phyloP scores from a whole-genome alignment of 768 basidiomycete species.

The Mycena galericulata region DNA sequence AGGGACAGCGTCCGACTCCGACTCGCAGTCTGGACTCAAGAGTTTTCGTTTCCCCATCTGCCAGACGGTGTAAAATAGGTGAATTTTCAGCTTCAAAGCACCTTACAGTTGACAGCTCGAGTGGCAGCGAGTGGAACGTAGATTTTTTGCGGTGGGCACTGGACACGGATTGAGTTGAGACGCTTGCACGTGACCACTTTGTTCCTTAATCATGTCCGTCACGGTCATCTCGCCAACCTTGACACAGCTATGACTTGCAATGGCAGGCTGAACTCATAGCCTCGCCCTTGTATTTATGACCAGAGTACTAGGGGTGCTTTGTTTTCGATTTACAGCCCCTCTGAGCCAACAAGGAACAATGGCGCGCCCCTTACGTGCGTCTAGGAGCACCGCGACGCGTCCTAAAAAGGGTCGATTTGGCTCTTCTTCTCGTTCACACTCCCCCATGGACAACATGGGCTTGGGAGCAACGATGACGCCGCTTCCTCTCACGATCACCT shows the following conservation, averaged over 20 bases:
- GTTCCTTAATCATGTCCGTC: constrained; percentile 17
- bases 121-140: constrained; percentile 1
- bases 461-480: constrained; percentile 23
- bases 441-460: constrained; percentile 36
- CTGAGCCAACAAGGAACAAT: constrained; percentile 30
- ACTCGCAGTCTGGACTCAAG: constrained; percentile 1
- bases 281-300: constrained; percentile 34
- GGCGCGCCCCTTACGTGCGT: constrained; percentile 28
- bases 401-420: constrained; percentile 27
- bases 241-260: constrained; percentile 10
- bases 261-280: constrained; percentile 20
- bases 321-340: constrained; percentile 22
- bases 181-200: background rate
- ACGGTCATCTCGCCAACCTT: too few relatives aligned
- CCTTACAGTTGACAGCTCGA: constrained; percentile 14
- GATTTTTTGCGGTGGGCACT: too few relatives aligned
- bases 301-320: constrained; percentile 13
- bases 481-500: constrained; percentile 37
- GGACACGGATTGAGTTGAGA: background rate
- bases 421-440: constrained; percentile 31
- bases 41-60: constrained; percentile 33
- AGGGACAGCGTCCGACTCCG: constrained; percentile 18
- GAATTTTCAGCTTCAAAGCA: background rate
- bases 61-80: background rate
- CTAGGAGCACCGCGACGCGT: constrained; percentile 18